These are phyloP conservation scores for Lasiosphaeria hispida DNA, from an alignment of 495 filamentous ascomycete species.

Conservation along the genomic window DNA sequence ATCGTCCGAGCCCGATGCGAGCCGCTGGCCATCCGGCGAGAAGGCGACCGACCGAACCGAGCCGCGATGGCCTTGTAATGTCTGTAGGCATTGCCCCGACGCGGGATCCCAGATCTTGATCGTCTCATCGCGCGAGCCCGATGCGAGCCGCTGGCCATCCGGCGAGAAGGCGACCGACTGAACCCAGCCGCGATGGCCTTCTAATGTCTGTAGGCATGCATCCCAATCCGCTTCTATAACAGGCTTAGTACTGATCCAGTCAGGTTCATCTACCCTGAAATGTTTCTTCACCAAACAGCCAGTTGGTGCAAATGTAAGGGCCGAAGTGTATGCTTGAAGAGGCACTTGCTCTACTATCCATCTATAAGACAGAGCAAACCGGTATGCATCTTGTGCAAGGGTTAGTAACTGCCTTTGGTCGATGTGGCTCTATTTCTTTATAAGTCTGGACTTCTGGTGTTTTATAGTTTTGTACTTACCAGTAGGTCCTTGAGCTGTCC, in stretches of 20 bases:
- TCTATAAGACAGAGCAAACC: conserved; percentile 30
- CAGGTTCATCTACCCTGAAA: conserved; percentile 5
- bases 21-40: too few species aligned
- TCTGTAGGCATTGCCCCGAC: conserved; percentile 10
- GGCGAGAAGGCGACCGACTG: conserved; percentile 20
- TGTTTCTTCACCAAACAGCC: conserved; percentile 13
- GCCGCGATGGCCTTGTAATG: too few species aligned
- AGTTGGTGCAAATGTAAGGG: conserved; percentile 14
- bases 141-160: conserved; percentile 23
- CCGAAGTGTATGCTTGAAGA: conserved; percentile 13
- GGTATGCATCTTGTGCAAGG: conserved; percentile 15
- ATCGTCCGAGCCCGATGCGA: too few species aligned
- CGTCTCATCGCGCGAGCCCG: conserved; percentile 30
- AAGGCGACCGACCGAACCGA: too few species aligned
- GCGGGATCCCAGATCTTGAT: conserved; percentile 36
- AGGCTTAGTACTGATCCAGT: conserved; percentile 21
- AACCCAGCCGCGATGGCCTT: conserved; percentile 11
- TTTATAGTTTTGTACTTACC: conserved; percentile 11
- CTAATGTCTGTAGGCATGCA: background rate
- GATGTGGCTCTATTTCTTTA: background rate
- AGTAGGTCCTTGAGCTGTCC: conserved; percentile 12
- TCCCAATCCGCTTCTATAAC: conserved; percentile 7
- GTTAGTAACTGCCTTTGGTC: background rate
- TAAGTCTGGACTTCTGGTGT: background rate
- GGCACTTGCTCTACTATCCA: conserved; percentile 24